A percentile compares a stretch with the other conserved stretches of the same genome.
Evolutionary conservation across 2,329 filamentous ascomycete species (phyloP).

Genomic region (Stachybotrys elegans): DNA sequence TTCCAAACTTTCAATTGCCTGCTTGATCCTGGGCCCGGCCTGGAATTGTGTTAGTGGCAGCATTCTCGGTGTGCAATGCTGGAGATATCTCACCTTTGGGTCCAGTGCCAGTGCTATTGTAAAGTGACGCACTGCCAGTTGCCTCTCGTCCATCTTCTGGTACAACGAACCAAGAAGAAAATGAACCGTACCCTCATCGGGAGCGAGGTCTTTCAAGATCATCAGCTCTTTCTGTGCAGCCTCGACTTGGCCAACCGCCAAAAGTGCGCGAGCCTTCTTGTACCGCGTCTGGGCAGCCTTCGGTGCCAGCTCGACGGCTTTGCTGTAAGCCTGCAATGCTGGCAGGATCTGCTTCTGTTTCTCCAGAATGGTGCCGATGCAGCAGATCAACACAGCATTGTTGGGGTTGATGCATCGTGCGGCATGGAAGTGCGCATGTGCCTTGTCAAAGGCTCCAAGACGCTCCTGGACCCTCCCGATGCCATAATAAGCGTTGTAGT

Average conservation of each 20-base stretch:
- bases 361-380: conserved; percentile 85
- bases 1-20: conserved; percentile 89
- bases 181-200: conserved; percentile 93
- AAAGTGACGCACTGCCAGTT: conserved; percentile 84
- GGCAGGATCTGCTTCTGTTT: conserved; percentile 77
- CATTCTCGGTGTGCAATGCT: conserved; percentile 4
- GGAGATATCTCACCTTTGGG: conserved; percentile 67
- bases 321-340: conserved; percentile 76
- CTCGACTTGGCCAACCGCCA: conserved; percentile 67
- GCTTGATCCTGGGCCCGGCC: conserved; percentile 92
- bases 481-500: conserved; percentile 99
- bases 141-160: conserved; percentile 66
- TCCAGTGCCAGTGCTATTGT: conserved; percentile 94
- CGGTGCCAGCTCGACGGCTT: conserved; percentile 78
- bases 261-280: conserved; percentile 84
- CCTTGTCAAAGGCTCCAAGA: conserved; percentile 84
- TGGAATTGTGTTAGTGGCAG: conserved; percentile 30
- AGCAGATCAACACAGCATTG: conserved; percentile 87
- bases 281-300: conserved; percentile 79
- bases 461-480: conserved; percentile 80
- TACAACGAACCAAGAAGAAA: conserved; percentile 87
- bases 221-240: conserved; percentile 77
- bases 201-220: conserved; percentile 84
- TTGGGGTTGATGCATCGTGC: conserved; percentile 88
- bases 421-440: conserved; percentile 84